These are phyloP conservation scores for Chytridiales sp. DNA, from an alignment of 371 early-diverging fungal species.

Conservation along the genomic window DNA sequence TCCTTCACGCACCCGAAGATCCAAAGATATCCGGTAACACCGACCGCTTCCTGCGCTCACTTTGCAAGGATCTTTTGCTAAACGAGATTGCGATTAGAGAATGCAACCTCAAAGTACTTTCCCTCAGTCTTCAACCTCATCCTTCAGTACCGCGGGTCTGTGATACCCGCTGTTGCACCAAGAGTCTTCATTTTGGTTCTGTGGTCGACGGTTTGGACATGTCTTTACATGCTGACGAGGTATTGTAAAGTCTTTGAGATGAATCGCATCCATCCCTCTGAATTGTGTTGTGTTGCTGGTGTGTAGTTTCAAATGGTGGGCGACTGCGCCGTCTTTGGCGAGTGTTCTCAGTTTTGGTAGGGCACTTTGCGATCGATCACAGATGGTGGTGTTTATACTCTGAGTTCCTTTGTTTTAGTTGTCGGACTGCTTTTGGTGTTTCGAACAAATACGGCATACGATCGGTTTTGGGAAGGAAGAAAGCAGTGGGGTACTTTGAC, in stretches of 20 bases:
- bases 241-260: no score
- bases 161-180: conserved; percentile 28
- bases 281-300: background rate
- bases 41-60: no score
- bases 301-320: conserved; percentile 7
- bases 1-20: no score
- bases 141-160: no score
- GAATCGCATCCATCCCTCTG: background rate
- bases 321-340: conserved; percentile 22
- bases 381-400: background rate
- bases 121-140: no score
- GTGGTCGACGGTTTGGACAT: conserved; percentile 32
- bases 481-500: conserved; percentile 62
- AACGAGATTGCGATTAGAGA: no score
- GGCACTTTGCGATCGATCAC: background rate
- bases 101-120: no score
- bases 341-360: conserved; percentile 30
- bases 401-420: conserved; percentile 33
- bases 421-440: conserved; percentile 72
- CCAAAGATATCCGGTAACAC: no score
- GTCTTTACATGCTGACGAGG: conserved; percentile 16
- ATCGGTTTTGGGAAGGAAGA: conserved; percentile 73
- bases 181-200: conserved; percentile 20
- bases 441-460: conserved; percentile 74
- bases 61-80: no score